Evolutionary conservation across 495 filamentous ascomycete genomes (phyloP).

Genomic region (Xylaria palmicola): DNA sequence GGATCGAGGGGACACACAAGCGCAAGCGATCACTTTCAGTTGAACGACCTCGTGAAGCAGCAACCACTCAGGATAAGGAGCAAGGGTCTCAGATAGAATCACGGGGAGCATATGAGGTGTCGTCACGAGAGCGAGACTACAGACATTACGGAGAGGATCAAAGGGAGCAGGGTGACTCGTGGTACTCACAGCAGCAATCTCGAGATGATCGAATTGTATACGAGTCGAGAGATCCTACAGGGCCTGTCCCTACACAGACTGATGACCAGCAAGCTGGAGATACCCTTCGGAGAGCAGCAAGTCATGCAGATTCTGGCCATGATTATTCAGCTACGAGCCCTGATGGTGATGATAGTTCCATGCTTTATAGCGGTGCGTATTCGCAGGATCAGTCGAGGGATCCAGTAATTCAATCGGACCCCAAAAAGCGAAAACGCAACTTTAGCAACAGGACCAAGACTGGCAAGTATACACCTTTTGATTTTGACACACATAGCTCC

Average conservation of each 20-base stretch:
- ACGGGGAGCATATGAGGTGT: conserved; percentile 40
- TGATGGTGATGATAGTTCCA: conserved; percentile 46
- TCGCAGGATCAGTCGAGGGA: conserved; percentile 47
- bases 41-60: conserved; percentile 38
- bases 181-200: conserved; percentile 41
- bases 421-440: conserved; percentile 78
- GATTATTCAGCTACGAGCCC: conserved; percentile 50
- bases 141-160: conserved; percentile 39
- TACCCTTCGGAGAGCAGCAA: conserved; percentile 36
- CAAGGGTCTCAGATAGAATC: conserved; percentile 37
- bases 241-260: conserved; percentile 37
- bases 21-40: conserved; percentile 51
- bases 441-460: conserved; percentile 98
- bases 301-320: conserved; percentile 37
- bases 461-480: conserved; percentile 35
- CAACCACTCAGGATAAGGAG: conserved; percentile 25
- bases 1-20: conserved; percentile 48
- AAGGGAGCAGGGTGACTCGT: conserved; percentile 42
- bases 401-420: conserved; percentile 61
- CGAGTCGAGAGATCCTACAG: conserved; percentile 44
- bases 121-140: conserved; percentile 44
- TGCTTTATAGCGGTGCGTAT: conserved; percentile 42
- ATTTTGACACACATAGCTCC: not conserved
- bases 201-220: conserved; percentile 44
- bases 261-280: conserved; percentile 50